phyloP scores from a whole-genome alignment of 306 rosid genomes.

The Fragaria iinumae region DNA sequence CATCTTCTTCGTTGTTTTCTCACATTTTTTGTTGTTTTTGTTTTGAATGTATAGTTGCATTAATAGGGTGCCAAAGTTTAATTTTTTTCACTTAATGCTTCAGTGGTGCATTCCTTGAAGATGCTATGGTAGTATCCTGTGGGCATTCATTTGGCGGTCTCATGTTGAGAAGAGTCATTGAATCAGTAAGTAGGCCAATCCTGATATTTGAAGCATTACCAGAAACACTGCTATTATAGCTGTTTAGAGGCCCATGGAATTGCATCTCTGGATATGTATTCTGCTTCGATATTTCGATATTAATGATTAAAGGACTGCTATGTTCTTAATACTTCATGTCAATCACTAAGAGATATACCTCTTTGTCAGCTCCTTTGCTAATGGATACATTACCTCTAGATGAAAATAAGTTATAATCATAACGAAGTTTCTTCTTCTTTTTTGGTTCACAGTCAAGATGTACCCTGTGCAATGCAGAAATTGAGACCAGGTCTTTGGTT shows the following conservation, averaged over 20 bases:
- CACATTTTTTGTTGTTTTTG: not conserved
- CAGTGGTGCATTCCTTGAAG: constrained; percentile 93
- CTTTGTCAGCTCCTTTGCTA: constrained; percentile 22
- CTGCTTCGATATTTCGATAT: not conserved
- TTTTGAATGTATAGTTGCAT: constrained; percentile 17
- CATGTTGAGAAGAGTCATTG: constrained; percentile 88
- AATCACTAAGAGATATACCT: constrained; percentile 3
- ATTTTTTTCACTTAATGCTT: constrained; percentile 23
- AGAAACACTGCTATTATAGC: not conserved
- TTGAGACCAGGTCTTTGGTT: constrained; percentile 67
- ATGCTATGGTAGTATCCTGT: constrained; percentile 89
- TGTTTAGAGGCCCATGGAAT: not conserved
- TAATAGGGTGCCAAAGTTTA: constrained; percentile 20
- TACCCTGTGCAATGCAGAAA: constrained; percentile 74
- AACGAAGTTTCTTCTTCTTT: constrained; percentile 52
- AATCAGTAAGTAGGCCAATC: constrained; percentile 61
- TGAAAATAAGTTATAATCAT: constrained; percentile 40
- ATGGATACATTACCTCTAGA: constrained; percentile 38
- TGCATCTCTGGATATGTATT: not conserved
- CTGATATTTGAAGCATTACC: constrained; percentile 15
- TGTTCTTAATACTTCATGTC: not conserved
- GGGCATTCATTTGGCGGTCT: constrained; percentile 99
- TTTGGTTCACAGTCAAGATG: constrained; percentile 80
- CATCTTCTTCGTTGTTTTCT: not conserved
- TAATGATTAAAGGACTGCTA: not conserved